Conservation (phyloP, 106 monocot species). For the Acorus calamus region DNA sequence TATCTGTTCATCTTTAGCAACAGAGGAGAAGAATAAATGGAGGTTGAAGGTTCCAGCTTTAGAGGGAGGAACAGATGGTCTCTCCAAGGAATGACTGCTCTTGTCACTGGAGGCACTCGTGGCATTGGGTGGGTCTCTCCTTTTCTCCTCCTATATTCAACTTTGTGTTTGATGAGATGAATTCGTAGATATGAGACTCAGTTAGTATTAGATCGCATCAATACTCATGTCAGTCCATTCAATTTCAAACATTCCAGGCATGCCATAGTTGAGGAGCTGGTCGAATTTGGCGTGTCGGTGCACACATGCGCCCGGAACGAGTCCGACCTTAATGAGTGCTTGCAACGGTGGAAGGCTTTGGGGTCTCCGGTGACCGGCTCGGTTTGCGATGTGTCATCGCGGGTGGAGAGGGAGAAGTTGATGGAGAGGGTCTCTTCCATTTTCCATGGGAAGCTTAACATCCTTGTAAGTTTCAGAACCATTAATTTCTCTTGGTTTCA, state of each 20-base stretch:
- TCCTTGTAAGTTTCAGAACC: too few species aligned
- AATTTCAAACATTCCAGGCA: not conserved
- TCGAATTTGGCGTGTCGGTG: conserved; percentile 1
- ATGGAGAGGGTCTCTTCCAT: not conserved
- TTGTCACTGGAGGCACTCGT: conserved; percentile 3
- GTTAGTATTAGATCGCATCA: too few species aligned
- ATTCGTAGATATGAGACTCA: too few species aligned
- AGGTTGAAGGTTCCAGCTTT: too few species aligned
- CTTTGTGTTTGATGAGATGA: too few species aligned
- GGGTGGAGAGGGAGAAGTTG: conserved; percentile 3
- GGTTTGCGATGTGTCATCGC: conserved; percentile 4
- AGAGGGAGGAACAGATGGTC: not conserved
- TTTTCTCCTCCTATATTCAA: not conserved
- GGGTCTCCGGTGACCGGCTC: conserved; percentile 2
- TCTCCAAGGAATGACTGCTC: not conserved
- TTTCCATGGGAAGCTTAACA: too few species aligned
- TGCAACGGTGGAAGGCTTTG: not conserved
- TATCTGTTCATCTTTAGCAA: too few species aligned
- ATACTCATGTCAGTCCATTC: too few species aligned
- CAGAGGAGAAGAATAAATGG: too few species aligned
- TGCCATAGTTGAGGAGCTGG: conserved; percentile 8
- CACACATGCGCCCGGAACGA: conserved; percentile 8
- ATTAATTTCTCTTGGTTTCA: too few species aligned
- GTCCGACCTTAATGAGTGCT: not conserved
- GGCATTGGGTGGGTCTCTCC: not conserved